Evolutionary conservation across 2,329 filamentous ascomycete species (phyloP).

Genomic region (Cryoendolithus antarcticus): DNA sequence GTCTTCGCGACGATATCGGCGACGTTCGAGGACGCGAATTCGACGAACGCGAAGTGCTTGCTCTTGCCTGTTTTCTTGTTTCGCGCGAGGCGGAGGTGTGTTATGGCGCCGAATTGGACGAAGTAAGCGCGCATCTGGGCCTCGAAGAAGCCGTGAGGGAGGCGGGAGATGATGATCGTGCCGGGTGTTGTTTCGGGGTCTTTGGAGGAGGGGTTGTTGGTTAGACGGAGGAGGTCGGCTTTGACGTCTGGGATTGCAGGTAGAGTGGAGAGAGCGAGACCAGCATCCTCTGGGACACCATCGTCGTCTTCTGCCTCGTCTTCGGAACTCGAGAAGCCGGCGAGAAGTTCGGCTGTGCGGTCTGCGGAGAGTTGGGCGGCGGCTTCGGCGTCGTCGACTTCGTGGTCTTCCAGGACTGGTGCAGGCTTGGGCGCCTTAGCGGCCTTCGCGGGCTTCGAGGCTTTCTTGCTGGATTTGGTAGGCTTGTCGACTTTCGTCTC

Average conservation of each 20-base stretch:
- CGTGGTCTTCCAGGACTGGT: conserved; percentile 10
- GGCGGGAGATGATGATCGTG: conserved; percentile 78
- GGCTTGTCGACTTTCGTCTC: conserved; percentile 5
- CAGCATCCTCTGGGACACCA: conserved; percentile 64
- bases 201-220: too few relatives aligned
- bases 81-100: conserved; percentile 67
- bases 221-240: conserved; percentile 13
- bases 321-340: conserved; percentile 38
- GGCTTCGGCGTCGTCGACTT: conserved; percentile 13
- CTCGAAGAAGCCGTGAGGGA: conserved; percentile 95
- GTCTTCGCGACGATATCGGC: conserved; percentile 87
- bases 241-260: conserved; percentile 39
- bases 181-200: conserved; percentile 49
- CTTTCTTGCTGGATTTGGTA: conserved; percentile 6
- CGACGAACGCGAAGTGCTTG: conserved; percentile 91
- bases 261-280: conserved; percentile 76
- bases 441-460: conserved; percentile 6
- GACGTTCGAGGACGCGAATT: conserved; percentile 64
- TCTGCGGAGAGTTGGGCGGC: conserved; percentile 27
- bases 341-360: conserved; percentile 39
- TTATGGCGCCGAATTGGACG: conserved; percentile 78
- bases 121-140: conserved; percentile 91
- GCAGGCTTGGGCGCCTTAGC: conserved; percentile 6
- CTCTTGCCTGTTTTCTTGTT: conserved; percentile 84
- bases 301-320: conserved; percentile 37